Evolutionary conservation across 1,284 basidiomycete genomes (phyloP).

Genomic region (Naganishia sp.): DNA sequence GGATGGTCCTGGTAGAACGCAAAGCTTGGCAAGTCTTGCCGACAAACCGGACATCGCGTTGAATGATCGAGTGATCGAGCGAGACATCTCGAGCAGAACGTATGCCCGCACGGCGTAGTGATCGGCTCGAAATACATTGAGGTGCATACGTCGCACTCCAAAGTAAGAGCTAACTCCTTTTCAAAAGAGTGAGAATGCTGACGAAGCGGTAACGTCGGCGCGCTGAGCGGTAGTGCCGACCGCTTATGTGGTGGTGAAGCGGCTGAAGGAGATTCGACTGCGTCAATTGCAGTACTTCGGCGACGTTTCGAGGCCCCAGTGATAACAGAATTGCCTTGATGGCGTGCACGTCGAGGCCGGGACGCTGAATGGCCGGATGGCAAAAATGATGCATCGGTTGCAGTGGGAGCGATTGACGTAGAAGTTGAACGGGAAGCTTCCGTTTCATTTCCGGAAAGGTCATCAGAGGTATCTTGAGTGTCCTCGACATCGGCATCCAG

Average conservation of each 20-base stretch:
- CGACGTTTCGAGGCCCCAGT: background rate
- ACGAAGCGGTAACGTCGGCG: background rate
- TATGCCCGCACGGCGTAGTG: slow-evolving; percentile 86
- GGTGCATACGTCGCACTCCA: slow-evolving; percentile 90
- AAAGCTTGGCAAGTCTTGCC: slow-evolving; percentile 71
- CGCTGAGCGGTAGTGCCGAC: background rate
- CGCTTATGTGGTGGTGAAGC: slow-evolving; percentile 24
- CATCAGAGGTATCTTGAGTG: slow-evolving; percentile 1
- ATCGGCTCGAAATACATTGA: slow-evolving; percentile 78
- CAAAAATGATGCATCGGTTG: slow-evolving; percentile 5
- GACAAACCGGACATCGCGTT: slow-evolving; percentile 78
- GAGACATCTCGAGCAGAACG: slow-evolving; percentile 86
- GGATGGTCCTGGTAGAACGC: slow-evolving; percentile 74
- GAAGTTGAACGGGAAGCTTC: no score
- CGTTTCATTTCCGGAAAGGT: background rate
- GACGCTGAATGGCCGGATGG: slow-evolving; percentile 10
- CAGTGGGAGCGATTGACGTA: background rate
- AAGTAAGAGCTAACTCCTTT: slow-evolving; percentile 70
- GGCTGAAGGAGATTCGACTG: background rate
- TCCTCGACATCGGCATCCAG: slow-evolving; percentile 33
- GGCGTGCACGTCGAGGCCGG: slow-evolving; percentile 10
- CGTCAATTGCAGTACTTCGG: slow-evolving; percentile 12
- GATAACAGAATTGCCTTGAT: background rate
- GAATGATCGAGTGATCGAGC: slow-evolving; percentile 86
- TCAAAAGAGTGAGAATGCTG: slow-evolving; percentile 55